Base-by-base conservation (phyloP, 2,329 filamentous ascomycete species). In the Chaetothyriales sp. region DNA sequence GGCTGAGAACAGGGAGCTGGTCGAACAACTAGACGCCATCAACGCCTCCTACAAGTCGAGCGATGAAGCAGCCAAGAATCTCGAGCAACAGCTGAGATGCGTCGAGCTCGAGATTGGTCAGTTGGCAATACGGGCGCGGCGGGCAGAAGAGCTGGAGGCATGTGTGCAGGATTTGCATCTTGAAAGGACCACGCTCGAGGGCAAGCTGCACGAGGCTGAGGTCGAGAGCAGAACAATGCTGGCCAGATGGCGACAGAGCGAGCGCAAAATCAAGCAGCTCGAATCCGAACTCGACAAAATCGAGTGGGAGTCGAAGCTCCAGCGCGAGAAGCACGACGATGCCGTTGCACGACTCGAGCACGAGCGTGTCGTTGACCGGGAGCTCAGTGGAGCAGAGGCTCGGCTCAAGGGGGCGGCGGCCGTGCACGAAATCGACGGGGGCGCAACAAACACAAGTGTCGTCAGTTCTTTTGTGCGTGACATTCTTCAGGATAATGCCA, bases 401-500 rank as follows among this genome's bases (percentile, higher is more conserved):
- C 77, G 87, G 50, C 73, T 94, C 49, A 92, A 90, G 66, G 84
- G 84, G 8, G 84, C 85, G 10, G 87, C 87, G 2, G 86, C 83
- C 0, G 36, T 58, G 3, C 55, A 58, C 43, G 48, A 46, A 42
- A 51, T 58, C 32, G 51, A 55, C 10, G 49, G 42, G 2, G 51
- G 53, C 15, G 75, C 76, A 25, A 83, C 80, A 57, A 79, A 80
- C 2, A 69, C 84, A 43, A 81, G 73, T 52, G 86, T 94, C 39
- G 86, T 96, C n/a, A 89, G 86, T 18, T 86, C 93, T 63, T 96
- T 98, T 60, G 92, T 98, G 51, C 87, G 89, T 59, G 92, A 96
- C 64, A 85, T 98, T 51, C 73, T 98, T 18, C 83, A 94, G 61
- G 92, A 98, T 65, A 98, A 98, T 63, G 87, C 89, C 8, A 95